These are phyloP conservation scores for Xylaria palmicola DNA, from an alignment of 495 filamentous ascomycete genomes.

Conservation along the genomic window DNA sequence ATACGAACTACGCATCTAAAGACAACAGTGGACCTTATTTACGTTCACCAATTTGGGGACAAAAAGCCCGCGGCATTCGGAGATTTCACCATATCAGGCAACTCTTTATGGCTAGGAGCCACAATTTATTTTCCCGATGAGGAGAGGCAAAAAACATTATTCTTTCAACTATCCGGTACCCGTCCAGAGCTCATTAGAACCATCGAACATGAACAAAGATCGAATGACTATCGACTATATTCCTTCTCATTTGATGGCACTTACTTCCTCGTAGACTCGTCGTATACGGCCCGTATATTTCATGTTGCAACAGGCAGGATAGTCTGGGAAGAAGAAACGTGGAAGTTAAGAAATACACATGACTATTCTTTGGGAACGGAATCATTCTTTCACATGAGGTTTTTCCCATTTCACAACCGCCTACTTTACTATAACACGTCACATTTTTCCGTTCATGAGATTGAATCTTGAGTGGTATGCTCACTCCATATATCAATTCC, in stretches of 20 bases:
- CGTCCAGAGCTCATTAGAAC: background rate
- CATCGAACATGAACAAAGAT: background rate
- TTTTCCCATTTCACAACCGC: background rate
- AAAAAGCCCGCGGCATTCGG: background rate
- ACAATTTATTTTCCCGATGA: background rate
- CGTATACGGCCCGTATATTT: background rate
- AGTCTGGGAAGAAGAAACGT: background rate
- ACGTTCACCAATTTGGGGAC: background rate
- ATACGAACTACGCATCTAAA: background rate
- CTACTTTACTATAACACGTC: background rate
- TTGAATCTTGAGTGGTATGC: background rate
- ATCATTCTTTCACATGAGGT: background rate
- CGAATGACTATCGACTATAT: background rate
- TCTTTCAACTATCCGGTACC: background rate
- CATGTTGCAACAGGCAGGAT: background rate
- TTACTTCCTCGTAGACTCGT: background rate
- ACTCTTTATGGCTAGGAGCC: background rate
- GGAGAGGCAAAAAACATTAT: background rate
- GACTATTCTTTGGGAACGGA: too few relatives aligned
- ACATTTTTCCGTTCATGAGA: background rate
- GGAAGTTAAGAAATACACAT: background rate
- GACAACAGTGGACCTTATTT: background rate
- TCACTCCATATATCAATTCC: too few relatives aligned
- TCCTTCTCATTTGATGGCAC: background rate
- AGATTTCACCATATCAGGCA: background rate